Evolutionary conservation across 495 filamentous ascomycete species (phyloP).

Genomic region (Hypoxylon rickii): DNA sequence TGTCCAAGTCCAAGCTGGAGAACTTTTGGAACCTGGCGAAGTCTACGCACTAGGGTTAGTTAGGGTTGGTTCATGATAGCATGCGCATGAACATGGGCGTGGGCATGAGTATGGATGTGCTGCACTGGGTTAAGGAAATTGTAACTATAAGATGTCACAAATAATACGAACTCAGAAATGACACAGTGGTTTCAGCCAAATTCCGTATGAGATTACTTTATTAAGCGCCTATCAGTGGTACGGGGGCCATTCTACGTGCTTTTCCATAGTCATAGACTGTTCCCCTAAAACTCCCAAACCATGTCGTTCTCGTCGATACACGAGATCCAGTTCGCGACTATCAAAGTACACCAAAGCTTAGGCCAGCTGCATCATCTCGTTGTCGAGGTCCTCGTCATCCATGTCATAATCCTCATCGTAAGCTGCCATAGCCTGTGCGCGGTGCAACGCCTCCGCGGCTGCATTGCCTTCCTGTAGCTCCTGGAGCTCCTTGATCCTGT

Average conservation of each 20-base stretch:
- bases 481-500: constrained; percentile 52
- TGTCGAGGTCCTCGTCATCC: constrained; percentile 63
- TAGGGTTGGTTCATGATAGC: neutral
- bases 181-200: neutral
- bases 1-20: constrained; percentile 85
- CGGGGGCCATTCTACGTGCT: no score
- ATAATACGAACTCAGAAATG: constrained; percentile 18
- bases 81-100: neutral
- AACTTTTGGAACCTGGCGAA: constrained; percentile 96
- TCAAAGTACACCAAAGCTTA: constrained; percentile 32
- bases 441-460: constrained; percentile 21
- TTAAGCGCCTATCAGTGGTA: neutral
- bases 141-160: constrained; percentile 16
- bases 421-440: constrained; percentile 18
- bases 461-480: constrained; percentile 42
- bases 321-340: neutral
- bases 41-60: constrained; percentile 41
- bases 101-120: constrained; percentile 6
- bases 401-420: constrained; percentile 59
- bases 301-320: no score
- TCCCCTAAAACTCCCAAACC: neutral
- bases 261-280: neutral
- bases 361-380: constrained; percentile 67
- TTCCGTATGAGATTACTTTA: neutral
- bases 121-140: no score